phyloP scores from a whole-genome alignment of 2,329 filamentous ascomycete species.

The Colletotrichum spaethianum region DNA sequence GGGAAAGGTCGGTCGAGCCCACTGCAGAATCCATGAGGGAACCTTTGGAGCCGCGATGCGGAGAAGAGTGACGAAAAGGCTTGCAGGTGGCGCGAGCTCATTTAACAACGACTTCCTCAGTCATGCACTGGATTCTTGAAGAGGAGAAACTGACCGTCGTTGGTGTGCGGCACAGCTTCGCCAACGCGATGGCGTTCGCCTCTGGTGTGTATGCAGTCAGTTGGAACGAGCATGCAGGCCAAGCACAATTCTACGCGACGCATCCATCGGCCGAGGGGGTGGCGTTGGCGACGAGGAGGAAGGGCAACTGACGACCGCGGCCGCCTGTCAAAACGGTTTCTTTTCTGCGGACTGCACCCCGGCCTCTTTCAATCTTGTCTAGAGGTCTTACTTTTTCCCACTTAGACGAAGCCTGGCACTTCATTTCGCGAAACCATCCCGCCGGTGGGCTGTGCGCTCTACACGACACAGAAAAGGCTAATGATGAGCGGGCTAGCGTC shows the following conservation, averaged over 20 bases:
- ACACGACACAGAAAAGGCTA: conserved; percentile 2
- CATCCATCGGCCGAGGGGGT: conserved; percentile 28
- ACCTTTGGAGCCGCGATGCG: conserved; percentile 7
- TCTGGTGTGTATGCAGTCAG: conserved; percentile 26
- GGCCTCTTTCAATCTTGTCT: background rate
- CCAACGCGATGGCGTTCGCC: conserved; percentile 1
- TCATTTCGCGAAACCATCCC: conserved; percentile 17
- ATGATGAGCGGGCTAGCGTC: conserved; percentile 27
- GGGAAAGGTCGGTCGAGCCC: conserved; percentile 8
- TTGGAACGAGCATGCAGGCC: conserved; percentile 30
- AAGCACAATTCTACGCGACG: conserved; percentile 31
- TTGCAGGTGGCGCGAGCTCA: conserved; percentile 21
- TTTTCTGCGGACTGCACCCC: background rate
- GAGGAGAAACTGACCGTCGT: conserved; percentile 15
- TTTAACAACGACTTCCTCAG: conserved; percentile 19
- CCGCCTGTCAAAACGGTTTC: conserved; percentile 15
- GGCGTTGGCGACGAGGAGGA: conserved; percentile 19
- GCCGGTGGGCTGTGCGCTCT: background rate
- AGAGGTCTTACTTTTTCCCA: background rate
- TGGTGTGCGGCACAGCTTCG: conserved; percentile 8
- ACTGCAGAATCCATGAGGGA: conserved; percentile 2
- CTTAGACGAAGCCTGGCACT: conserved; percentile 8
- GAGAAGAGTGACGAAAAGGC: conserved; percentile 15
- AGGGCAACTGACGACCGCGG: conserved; percentile 3
- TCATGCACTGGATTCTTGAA: conserved; percentile 10